These are phyloP conservation scores for Phaeolepiota aurea DNA, from an alignment of 768 basidiomycete species.

Conservation along the genomic window DNA sequence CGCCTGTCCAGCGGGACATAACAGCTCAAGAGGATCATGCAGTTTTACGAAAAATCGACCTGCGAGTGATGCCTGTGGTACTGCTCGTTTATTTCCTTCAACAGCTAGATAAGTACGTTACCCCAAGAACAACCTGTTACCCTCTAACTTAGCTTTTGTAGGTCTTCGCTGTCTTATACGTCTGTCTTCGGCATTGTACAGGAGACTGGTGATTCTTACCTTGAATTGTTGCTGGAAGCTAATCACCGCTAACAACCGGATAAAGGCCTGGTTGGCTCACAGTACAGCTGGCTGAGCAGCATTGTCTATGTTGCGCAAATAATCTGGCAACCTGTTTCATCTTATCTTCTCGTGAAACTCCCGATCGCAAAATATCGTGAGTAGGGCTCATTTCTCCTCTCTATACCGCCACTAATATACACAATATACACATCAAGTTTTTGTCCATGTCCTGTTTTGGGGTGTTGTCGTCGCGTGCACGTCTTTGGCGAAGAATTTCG, in stretches of 20 bases:
- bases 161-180: conserved; percentile 38
- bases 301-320: conserved; percentile 38
- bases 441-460: conserved; percentile 34
- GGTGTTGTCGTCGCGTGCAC: conserved; percentile 27
- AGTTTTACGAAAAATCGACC: conserved; percentile 29
- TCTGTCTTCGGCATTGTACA: conserved; percentile 33
- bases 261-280: conserved; percentile 24
- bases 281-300: conserved; percentile 36
- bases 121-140: too few species aligned
- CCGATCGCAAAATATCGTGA: conserved; percentile 30
- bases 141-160: conserved; percentile 8
- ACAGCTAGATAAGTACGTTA: conserved; percentile 31
- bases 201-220: conserved; percentile 19
- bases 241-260: background rate
- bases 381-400: too few species aligned
- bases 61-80: conserved; percentile 29
- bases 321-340: conserved; percentile 34
- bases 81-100: conserved; percentile 33
- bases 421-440: conserved; percentile 12
- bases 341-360: conserved; percentile 29
- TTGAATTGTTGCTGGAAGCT: background rate
- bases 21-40: conserved; percentile 21
- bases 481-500: conserved; percentile 30
- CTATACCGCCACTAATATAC: background rate
- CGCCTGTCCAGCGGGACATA: conserved; percentile 13